Conservation (phyloP, 352 stramenopile species). For the Globisporangium paddicum region DNA sequence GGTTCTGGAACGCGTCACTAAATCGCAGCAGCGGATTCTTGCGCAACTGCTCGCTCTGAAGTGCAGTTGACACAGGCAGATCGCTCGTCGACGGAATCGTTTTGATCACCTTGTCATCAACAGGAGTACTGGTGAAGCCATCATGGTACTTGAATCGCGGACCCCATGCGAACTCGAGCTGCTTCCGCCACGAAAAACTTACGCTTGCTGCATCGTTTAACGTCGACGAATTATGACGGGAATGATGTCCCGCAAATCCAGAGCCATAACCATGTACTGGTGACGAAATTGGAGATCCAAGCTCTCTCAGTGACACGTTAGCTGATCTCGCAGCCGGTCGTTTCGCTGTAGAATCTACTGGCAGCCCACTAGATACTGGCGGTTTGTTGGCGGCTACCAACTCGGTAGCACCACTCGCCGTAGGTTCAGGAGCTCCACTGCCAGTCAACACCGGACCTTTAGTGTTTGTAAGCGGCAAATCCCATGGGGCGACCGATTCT, state of each 20-base stretch:
- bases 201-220: slow-evolving; percentile 22
- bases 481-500: slow-evolving; percentile 65
- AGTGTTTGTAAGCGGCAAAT: slow-evolving; percentile 52
- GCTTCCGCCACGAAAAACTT: slow-evolving; percentile 49
- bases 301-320: slow-evolving; percentile 8
- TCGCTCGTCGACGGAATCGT: neutral
- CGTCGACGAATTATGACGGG: slow-evolving; percentile 16
- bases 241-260: slow-evolving; percentile 4
- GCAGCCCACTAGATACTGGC: neutral
- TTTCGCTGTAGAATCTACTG: neutral
- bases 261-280: slow-evolving; percentile 12
- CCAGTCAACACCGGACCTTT: slow-evolving; percentile 20
- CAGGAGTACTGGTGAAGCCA: slow-evolving; percentile 7
- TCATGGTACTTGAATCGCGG: slow-evolving; percentile 46
- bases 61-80: neutral
- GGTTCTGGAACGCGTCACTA: slow-evolving; percentile 38
- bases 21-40: slow-evolving; percentile 46
- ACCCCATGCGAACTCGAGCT: slow-evolving; percentile 51
- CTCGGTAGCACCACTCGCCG: neutral
- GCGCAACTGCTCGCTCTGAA: neutral
- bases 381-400: neutral
- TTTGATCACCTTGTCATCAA: neutral
- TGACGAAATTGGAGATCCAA: slow-evolving; percentile 10
- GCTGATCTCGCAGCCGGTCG: slow-evolving; percentile 3
- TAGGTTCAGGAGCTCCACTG: slow-evolving; percentile 4